These are phyloP conservation scores for Rostrohypoxylon terebratum DNA, from an alignment of 495 filamentous ascomycete genomes.

Conservation along the genomic window DNA sequence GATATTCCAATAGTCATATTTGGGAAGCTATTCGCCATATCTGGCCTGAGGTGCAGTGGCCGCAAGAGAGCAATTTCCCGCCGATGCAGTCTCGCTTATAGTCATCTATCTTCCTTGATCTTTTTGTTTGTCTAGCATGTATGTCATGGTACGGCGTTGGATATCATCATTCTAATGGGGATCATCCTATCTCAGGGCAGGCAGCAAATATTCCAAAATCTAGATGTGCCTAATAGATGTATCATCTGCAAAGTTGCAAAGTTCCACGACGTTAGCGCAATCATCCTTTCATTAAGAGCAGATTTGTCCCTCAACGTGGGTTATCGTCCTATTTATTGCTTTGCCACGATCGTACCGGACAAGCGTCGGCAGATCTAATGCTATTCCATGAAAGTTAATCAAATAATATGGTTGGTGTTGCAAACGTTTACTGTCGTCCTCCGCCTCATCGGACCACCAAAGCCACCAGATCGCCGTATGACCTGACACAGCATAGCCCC, in stretches of 20 bases:
- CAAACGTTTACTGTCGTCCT: conserved; percentile 46
- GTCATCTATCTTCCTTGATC: conserved; percentile 13
- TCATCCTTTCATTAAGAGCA: conserved; percentile 41
- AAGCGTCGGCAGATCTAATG: conserved; percentile 30
- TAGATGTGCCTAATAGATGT: conserved; percentile 33
- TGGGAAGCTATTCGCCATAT: conserved; percentile 87
- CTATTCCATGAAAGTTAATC: conserved; percentile 25
- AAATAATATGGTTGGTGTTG: conserved; percentile 18
- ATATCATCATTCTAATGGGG: conserved; percentile 18
- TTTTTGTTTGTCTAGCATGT: conserved; percentile 38
- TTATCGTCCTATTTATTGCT: conserved; percentile 47
- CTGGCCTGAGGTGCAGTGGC: conserved; percentile 88
- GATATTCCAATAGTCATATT: conserved; percentile 70
- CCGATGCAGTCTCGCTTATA: conserved; percentile 46
- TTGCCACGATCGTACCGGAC: conserved; percentile 41
- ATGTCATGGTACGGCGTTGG: conserved; percentile 41
- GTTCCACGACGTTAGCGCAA: conserved; percentile 41
- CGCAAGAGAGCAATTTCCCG: conserved; percentile 68
- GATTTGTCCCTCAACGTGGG: conserved; percentile 30
- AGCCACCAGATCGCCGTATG: conserved; percentile 44
- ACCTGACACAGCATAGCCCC: conserved; percentile 43
- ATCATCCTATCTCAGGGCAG: conserved; percentile 7
- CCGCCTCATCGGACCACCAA: conserved; percentile 42
- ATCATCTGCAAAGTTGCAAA: conserved; percentile 42
- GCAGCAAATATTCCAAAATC: conserved; percentile 21